Percentiles rank a stretch among this genome's conserved stretches.
Conservation (phyloP, 2,329 filamentous ascomycete genomes). For the Lecanicillium sp. region DNA sequence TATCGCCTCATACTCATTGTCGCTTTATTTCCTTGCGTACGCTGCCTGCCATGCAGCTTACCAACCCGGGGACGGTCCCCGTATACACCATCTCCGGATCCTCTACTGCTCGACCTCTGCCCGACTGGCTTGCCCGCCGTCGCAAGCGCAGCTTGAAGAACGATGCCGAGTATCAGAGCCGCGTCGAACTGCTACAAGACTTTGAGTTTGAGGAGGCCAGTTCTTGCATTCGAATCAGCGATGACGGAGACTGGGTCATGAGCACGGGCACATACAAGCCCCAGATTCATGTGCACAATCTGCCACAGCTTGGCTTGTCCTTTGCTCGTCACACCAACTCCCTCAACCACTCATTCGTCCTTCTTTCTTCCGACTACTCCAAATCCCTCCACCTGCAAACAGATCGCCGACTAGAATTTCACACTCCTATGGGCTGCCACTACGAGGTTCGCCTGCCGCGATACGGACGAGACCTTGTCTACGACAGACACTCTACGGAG, state of each 20-base stretch:
- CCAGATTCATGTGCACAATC: conserved; percentile 84
- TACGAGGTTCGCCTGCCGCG: conserved; percentile 84
- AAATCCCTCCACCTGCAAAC: conserved; percentile 92
- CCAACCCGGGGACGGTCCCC: conserved; percentile 72
- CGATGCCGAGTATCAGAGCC: conserved; percentile 85
- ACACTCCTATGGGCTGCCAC: conserved; percentile 81
- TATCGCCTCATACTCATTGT: background rate
- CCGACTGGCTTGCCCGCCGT: conserved; percentile 89
- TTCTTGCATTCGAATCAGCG: conserved; percentile 79
- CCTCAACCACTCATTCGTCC: conserved; percentile 82
- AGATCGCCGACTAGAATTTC: conserved; percentile 87
- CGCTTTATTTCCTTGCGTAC: background rate
- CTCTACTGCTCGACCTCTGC: conserved; percentile 76
- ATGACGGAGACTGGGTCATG: conserved; percentile 97
- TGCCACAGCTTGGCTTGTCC: conserved; percentile 88
- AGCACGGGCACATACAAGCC: conserved; percentile 71
- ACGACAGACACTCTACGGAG: conserved; percentile 75
- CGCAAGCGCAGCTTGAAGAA: conserved; percentile 88
- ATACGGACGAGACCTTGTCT: conserved; percentile 84
- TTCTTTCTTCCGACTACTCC: conserved; percentile 84
- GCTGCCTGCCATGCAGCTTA: conserved; percentile 60
- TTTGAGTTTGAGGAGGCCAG: conserved; percentile 98
- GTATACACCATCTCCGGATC: conserved; percentile 95
- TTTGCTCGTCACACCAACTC: conserved; percentile 87
- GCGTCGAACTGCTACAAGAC: conserved; percentile 90